Evolutionary conservation across 345 rosid genomes (phyloP), one percentile per base, ranked within the genome.

Genomic region (Microcos paniculata): DNA sequence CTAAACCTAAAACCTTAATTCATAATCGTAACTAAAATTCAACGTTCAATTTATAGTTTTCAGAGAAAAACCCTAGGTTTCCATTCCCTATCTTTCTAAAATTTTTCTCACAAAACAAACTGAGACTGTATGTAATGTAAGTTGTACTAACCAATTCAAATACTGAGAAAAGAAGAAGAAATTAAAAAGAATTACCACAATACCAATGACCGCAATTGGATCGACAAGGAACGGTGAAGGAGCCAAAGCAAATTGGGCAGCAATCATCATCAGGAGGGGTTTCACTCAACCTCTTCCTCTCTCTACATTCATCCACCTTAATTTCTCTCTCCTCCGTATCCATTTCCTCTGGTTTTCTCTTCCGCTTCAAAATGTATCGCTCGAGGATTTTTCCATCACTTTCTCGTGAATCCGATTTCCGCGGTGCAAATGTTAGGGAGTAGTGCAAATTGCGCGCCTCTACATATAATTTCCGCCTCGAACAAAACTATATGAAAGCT

Each of bases 131-230:
- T 35, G 40, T 35, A 35, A 35, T 35, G 40, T 35, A 35, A 35
- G 6, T 35, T 35, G 40, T 1, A 62, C 18, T 18, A 38, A 14
- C 21, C 8, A 43, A 10, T 40, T n/a, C 48, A 35, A 59, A 49
- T 8, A 42, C 19, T 21, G 21, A 58, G 75, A n/a, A 16, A 16
- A 58, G 16, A 40, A 24, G 53, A 35, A 42, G 11, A 49, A 35
- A 66, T 4, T n/a, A 49, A 62, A 8, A 14, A 0, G 5, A 85
- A 84, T 80, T 77, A 94, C 97, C 98, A 79, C 97, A 94, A 83
- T 81, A 94, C 98, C 98, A 94, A 84, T 94, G 98, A 57, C 96
- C 91, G 79, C 98, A 94, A 76, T 80, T 84, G 58, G 96, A 84
- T 62, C 83, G 85, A 83, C 97, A 92, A 30, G 97, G 90, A 78